Conservation (phyloP, 371 early-diverging fungal genomes). For the Blakeslea trispora region DNA sequence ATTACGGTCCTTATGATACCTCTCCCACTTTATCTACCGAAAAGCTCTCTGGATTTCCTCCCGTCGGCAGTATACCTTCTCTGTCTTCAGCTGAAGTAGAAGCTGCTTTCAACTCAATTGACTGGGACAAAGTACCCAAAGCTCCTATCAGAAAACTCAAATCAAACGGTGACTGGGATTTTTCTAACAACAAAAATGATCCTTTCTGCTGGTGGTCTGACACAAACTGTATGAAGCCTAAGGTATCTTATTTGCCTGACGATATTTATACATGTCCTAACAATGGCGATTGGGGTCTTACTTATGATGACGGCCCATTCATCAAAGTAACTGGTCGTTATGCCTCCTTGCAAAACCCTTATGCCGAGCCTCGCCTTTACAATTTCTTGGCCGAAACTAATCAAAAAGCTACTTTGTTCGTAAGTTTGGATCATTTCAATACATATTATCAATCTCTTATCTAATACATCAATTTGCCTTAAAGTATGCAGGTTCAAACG, state of each 20-base stretch:
- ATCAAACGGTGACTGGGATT: slow-evolving; percentile 8
- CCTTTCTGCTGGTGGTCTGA: slow-evolving; percentile 26
- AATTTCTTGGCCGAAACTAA: slow-evolving; percentile 24
- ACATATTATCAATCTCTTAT: neutral
- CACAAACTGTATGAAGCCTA: slow-evolving; percentile 20
- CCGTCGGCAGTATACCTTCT: slow-evolving; percentile 34
- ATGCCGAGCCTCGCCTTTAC: slow-evolving; percentile 33
- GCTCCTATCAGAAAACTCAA: slow-evolving; percentile 3
- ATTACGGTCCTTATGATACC: slow-evolving; percentile 11
- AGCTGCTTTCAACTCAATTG: slow-evolving; percentile 20
- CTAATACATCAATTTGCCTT: neutral
- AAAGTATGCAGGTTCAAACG: slow-evolving; percentile 32
- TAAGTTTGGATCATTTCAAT: neutral
- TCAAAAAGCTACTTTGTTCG: slow-evolving; percentile 19
- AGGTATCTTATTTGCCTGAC: slow-evolving; percentile 16
- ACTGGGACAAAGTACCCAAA: slow-evolving; percentile 25
- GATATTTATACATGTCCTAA: slow-evolving; percentile 24
- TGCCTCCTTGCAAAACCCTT: slow-evolving; percentile 16
- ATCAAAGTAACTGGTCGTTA: neutral
- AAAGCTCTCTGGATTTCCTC: slow-evolving; percentile 29
- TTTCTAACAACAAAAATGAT: slow-evolving; percentile 2
- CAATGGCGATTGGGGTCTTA: slow-evolving; percentile 26
- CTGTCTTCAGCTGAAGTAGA: slow-evolving; percentile 24
- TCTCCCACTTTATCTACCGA: slow-evolving; percentile 9
- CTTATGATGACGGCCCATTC: slow-evolving; percentile 35